These are phyloP conservation scores for Pseudomassariella vexata DNA, from an alignment of 2,329 filamentous ascomycete species.

Conservation along the genomic window DNA sequence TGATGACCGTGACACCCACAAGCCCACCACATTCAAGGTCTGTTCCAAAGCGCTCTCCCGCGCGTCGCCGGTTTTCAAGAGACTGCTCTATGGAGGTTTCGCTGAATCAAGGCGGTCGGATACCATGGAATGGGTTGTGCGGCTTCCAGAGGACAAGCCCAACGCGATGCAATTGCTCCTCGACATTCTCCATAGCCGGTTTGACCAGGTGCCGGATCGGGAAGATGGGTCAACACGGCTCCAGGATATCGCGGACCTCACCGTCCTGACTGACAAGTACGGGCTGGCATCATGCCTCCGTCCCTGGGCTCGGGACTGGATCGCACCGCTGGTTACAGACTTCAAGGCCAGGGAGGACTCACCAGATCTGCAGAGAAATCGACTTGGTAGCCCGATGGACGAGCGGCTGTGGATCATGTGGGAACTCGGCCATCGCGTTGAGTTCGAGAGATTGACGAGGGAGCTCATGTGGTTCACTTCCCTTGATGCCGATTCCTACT, in stretches of 20 bases:
- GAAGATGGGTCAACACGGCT: background rate
- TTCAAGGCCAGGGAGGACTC: background rate
- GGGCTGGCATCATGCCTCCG: constrained; percentile 15
- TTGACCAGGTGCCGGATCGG: constrained; percentile 15
- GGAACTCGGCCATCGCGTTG: constrained; percentile 9
- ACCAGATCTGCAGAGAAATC: constrained; percentile 3
- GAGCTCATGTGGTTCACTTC: too few species aligned
- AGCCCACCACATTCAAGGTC: constrained; percentile 13
- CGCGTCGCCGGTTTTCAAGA: constrained; percentile 17
- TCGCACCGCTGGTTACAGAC: background rate
- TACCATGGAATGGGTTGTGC: constrained; percentile 14
- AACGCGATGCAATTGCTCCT: constrained; percentile 21
- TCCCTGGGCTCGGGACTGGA: constrained; percentile 15
- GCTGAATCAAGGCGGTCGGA: constrained; percentile 13
- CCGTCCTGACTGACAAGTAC: constrained; percentile 19
- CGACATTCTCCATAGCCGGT: constrained; percentile 23
- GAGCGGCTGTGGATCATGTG: constrained; percentile 9
- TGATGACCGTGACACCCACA: constrained; percentile 5
- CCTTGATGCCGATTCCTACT: too few species aligned
- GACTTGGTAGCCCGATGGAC: background rate
- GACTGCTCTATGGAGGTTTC: constrained; percentile 18
- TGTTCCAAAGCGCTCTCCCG: constrained; percentile 17
- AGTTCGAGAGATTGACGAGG: too few species aligned
- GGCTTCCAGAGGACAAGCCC: constrained; percentile 25
- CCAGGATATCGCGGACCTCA: constrained; percentile 13